phyloP scores from a whole-genome alignment of 179 eudicot species.

The Vitellaria paradoxa region DNA sequence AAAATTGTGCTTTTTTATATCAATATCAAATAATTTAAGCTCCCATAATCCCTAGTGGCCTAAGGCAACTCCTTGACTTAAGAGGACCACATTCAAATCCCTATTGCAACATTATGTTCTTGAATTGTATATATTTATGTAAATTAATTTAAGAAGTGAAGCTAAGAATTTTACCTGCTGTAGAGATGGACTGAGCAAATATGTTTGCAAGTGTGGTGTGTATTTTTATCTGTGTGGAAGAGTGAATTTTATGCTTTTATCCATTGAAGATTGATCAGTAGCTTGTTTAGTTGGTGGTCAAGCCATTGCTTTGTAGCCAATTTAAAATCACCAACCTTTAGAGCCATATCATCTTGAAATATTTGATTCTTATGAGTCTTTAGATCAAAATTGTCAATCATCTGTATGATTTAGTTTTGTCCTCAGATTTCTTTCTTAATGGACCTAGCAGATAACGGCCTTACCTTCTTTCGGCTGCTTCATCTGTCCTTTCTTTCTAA shows the following conservation, averaged over 20 bases:
- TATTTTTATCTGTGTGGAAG: not conserved
- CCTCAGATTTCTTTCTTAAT: not conserved
- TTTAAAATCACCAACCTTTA: not conserved
- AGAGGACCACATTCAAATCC: not conserved
- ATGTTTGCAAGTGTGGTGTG: too few relatives aligned
- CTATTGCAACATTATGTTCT: conserved; percentile 1
- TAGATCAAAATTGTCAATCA: not conserved
- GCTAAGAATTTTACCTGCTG: not conserved
- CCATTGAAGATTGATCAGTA: not conserved
- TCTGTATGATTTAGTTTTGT: not conserved
- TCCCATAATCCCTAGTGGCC: not conserved
- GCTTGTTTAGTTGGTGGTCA: not conserved
- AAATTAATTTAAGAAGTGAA: not conserved
- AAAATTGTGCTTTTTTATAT: not conserved
- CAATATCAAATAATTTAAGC: not conserved
- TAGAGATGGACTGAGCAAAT: too few relatives aligned
- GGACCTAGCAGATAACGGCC: not conserved
- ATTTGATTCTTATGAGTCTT: not conserved
- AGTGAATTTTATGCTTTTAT: not conserved
- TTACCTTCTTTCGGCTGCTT: not conserved
- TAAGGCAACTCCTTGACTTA: not conserved
- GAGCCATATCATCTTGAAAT: not conserved
- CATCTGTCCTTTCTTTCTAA: not conserved
- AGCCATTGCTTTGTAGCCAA: not conserved
- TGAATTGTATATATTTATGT: not conserved